Evolutionary conservation across 352 stramenopile species (phyloP).

Genomic region (Phytophthora niederhauseri): DNA sequence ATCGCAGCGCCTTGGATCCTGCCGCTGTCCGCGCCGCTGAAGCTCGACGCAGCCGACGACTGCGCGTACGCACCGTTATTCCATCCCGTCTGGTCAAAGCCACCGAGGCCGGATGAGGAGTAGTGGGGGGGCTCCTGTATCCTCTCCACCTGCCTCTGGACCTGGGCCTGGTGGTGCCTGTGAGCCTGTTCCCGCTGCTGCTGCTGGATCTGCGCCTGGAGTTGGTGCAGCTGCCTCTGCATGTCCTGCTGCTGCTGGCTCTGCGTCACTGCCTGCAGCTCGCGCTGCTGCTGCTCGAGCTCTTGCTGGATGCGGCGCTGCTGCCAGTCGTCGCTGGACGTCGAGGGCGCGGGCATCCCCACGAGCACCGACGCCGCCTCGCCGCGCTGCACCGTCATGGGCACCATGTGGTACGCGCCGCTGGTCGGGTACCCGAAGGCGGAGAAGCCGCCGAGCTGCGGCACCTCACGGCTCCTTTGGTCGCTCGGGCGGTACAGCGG

Average conservation of each 20-base stretch:
- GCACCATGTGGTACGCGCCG: slow-evolving; percentile 11
- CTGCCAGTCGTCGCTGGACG: slow-evolving; percentile 27
- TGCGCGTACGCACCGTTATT: background rate
- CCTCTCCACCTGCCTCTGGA: slow-evolving; percentile 11
- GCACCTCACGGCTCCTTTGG: slow-evolving; percentile 5
- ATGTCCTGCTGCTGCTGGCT: slow-evolving; percentile 20
- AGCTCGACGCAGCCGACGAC: background rate
- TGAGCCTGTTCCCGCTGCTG: slow-evolving; percentile 19
- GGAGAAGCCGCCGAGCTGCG: slow-evolving; percentile 4
- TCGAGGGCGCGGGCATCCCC: slow-evolving; percentile 22
- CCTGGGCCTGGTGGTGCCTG: slow-evolving; percentile 15
- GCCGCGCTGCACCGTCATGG: slow-evolving; percentile 8
- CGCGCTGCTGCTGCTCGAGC: slow-evolving; percentile 24
- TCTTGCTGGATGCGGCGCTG: slow-evolving; percentile 30
- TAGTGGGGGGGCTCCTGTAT: slow-evolving; percentile 14
- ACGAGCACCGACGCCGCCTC: slow-evolving; percentile 19
- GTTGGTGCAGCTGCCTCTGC: slow-evolving; percentile 19
- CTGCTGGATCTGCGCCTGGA: slow-evolving; percentile 23
- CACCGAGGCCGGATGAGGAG: background rate
- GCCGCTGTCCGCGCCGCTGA: background rate
- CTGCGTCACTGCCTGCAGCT: slow-evolving; percentile 23
- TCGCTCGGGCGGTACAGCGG: background rate
- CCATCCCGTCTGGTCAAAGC: slow-evolving; percentile 17
- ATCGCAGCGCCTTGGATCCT: background rate
- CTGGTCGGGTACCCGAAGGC: slow-evolving; percentile 15